Evolutionary conservation across 495 filamentous ascomycete genomes (phyloP), one percentile per base, ranked within the genome.

Genomic region (Amphirosellinia nigrospora): DNA sequence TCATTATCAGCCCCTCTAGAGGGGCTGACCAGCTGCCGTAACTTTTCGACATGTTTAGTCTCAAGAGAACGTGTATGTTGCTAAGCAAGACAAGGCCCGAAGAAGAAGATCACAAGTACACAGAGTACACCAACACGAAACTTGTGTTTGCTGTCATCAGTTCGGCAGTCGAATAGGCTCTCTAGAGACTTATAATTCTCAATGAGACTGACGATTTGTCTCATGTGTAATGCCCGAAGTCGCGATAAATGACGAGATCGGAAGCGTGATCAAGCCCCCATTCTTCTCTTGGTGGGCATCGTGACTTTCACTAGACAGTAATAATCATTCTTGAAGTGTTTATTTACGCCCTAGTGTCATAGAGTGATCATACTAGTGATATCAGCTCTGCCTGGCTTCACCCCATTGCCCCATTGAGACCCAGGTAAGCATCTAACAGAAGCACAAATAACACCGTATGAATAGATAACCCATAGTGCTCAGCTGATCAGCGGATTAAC

Each of bases 111-210:
- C 28, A 32, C 53, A 52, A 58, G 53, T 15, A 34, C 53, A 4
- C 0, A 34, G 15, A n/a, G 2, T 2, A 58, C 13, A 58, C 21
- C 4, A 52, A 23, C 48, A 26, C 3, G 15, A 10, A 58, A 30
- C 9, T 9, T n/a, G 21, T 8, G 34, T 21, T 34, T 19, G 6
- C 8, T 34, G 53, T 34, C 30, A 58, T 58, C 45, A 23, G 30
- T 58, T 11, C 1, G 36, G 30, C n/a, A 36, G 16, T 58, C 53
- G 36, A 58, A 58, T 32, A 34, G 32, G 32, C 19, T 26, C 28
- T 36, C 53, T 19, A 34, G 15, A 34, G 53, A 58, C 53, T 58
- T 58, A 58, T 58, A 30, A 58, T 58, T 36, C 53, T 58, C 34
- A 32, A 34, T 58, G 15, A 9, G n/a, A 21, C 5, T 2, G 32